These are phyloP conservation scores for Sphaerulina vaccinii DNA, from an alignment of 2,329 filamentous ascomycete genomes.

Conservation along the genomic window DNA sequence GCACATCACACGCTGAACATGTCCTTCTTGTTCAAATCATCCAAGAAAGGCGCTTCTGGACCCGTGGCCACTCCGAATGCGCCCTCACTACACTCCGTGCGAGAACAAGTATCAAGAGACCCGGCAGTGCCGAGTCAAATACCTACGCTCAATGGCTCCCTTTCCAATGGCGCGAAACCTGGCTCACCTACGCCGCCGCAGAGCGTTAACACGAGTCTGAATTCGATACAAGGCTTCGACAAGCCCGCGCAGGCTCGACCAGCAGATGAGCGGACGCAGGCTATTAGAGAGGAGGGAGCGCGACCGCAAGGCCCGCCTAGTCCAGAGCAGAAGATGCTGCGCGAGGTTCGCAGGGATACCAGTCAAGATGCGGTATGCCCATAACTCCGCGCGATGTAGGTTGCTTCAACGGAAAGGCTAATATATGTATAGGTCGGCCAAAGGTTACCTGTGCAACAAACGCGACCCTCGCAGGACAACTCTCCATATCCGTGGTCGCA, in stretches of 20 bases:
- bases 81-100: conserved; percentile 50
- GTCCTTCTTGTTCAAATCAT: conserved; percentile 56
- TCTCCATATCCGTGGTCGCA: conserved; percentile 97
- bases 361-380: conserved; percentile 30
- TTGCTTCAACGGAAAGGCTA: conserved; percentile 39
- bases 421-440: conserved; percentile 16
- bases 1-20: conserved; percentile 29
- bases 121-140: conserved; percentile 38
- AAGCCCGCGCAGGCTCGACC: conserved; percentile 13
- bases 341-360: conserved; percentile 25
- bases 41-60: conserved; percentile 35
- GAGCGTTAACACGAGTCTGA: conserved; percentile 57
- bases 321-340: conserved; percentile 30
- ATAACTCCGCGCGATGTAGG: background rate
- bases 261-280: conserved; percentile 20
- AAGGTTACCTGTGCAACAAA: conserved; percentile 30
- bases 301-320: conserved; percentile 28
- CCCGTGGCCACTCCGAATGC: conserved; percentile 22
- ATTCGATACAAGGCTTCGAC: conserved; percentile 23
- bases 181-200: conserved; percentile 62
- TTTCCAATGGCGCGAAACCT: conserved; percentile 28
- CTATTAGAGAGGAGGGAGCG: conserved; percentile 17
- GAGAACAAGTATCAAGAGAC: conserved; percentile 58
- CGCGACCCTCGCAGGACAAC: conserved; percentile 55
- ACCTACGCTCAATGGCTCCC: conserved; percentile 48